Percentiles rank a stretch among this genome's conserved stretches.
Conservation (phyloP, 306 rosid genomes). For the Calophaca sinica region DNA sequence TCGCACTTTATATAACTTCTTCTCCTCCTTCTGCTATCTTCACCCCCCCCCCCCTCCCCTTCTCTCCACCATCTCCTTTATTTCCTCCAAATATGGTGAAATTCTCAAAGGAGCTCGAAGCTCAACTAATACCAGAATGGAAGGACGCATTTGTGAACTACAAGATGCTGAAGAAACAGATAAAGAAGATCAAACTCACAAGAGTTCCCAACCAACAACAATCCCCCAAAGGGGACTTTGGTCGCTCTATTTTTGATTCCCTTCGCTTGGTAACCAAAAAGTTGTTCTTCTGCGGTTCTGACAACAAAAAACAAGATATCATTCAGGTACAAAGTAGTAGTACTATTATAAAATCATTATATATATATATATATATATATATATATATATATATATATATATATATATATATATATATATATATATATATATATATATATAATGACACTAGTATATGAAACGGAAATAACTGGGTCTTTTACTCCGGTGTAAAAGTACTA, state of each 20-base stretch:
- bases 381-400: too few relatives aligned
- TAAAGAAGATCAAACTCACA: conserved; percentile 72
- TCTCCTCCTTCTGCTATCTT: background rate
- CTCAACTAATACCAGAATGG: conserved; percentile 95
- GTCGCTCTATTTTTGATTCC: conserved; percentile 63
- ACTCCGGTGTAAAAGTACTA: too few relatives aligned
- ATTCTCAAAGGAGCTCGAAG: conserved; percentile 94
- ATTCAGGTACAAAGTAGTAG: conserved; percentile 34
- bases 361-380: too few relatives aligned
- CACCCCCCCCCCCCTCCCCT: background rate
- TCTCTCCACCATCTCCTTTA: background rate
- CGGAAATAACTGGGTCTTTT: too few relatives aligned
- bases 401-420: too few relatives aligned
- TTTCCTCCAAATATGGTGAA: conserved; percentile 67
- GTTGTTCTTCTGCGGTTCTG: conserved; percentile 45
- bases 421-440: too few relatives aligned
- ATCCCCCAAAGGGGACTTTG: conserved; percentile 38
- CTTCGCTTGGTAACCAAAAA: conserved; percentile 48
- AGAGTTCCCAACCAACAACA: conserved; percentile 44
- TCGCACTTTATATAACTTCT: conserved; percentile 1
- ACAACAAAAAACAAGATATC: conserved; percentile 39
- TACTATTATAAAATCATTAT: too few relatives aligned
- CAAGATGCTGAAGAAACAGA: conserved; percentile 73
- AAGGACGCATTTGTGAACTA: conserved; percentile 80
- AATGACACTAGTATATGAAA: too few relatives aligned